phyloP scores from a whole-genome alignment of 306 rosid genomes.

The Ammopiptanthus mongolicus region DNA sequence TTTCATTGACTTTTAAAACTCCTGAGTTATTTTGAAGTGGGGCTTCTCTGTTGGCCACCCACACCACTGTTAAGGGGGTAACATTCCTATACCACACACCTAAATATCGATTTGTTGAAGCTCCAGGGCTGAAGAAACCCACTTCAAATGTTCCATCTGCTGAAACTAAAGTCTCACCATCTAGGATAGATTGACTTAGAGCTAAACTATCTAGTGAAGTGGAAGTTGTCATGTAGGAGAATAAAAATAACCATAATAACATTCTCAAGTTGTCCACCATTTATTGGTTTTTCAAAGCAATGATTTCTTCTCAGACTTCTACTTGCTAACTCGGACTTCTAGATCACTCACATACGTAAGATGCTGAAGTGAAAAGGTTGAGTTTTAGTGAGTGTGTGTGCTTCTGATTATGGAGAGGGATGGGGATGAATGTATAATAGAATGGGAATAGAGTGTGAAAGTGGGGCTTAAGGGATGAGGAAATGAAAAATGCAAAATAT shows the following conservation, averaged over 20 bases:
- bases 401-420: no score
- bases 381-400: neutral
- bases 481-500: no score
- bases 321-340: neutral
- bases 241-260: neutral
- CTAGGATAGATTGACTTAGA: neutral
- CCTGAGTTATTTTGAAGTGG: neutral
- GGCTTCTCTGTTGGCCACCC: slow-evolving; percentile 27
- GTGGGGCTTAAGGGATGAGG: neutral
- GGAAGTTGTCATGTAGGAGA: neutral
- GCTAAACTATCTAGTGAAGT: neutral
- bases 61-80: slow-evolving; percentile 6
- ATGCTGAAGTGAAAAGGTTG: neutral
- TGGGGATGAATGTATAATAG: no score
- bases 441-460: no score
- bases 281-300: neutral
- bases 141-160: slow-evolving; percentile 1
- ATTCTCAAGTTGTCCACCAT: neutral
- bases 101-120: slow-evolving; percentile 10
- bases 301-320: neutral
- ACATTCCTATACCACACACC: slow-evolving; percentile 21
- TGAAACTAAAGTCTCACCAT: slow-evolving; percentile 21
- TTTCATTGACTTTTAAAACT: neutral
- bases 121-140: slow-evolving; percentile 21
- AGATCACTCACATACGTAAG: no score